phyloP scores from a whole-genome alignment of 768 basidiomycete genomes.

The Suillus lakei region DNA sequence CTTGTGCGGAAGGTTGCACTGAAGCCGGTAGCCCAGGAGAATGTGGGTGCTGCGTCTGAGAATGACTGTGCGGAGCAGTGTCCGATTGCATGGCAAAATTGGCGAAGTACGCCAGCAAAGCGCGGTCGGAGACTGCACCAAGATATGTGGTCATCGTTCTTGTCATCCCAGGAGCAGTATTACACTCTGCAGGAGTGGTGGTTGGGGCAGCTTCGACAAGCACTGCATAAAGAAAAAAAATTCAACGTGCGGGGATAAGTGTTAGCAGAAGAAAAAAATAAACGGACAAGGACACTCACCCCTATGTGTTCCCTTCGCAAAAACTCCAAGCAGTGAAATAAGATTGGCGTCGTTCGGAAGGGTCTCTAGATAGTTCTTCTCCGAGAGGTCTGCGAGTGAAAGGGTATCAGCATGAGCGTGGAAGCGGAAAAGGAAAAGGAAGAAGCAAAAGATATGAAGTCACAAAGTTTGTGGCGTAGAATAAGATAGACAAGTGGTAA shows the following conservation, averaged over 20 bases:
- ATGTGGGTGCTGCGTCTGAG: neutral
- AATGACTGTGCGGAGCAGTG: neutral
- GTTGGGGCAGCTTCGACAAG: conserved; percentile 56
- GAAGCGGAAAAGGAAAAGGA: neutral
- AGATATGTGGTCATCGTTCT: conserved; percentile 44
- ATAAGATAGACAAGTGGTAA: neutral
- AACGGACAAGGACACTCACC: conserved; percentile 43
- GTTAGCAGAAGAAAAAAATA: neutral
- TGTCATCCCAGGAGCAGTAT: neutral
- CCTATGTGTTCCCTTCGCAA: conserved; percentile 75
- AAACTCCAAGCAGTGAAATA: conserved; percentile 64
- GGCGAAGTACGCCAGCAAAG: conserved; percentile 72
- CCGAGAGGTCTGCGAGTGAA: conserved; percentile 67
- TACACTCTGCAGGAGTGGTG: conserved; percentile 14
- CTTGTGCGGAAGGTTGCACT: conserved; percentile 2
- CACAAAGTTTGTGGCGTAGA: neutral
- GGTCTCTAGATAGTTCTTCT: conserved; percentile 78
- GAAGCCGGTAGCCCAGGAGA: conserved; percentile 8
- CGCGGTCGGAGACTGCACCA: conserved; percentile 78
- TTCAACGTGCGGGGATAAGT: neutral
- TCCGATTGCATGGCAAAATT: conserved; percentile 45
- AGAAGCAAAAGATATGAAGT: neutral
- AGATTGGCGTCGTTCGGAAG: conserved; percentile 67
- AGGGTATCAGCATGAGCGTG: conserved; percentile 6
- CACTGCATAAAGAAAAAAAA: conserved; percentile 39